phyloP scores from a whole-genome alignment of 2,329 filamentous ascomycete genomes.

The Botrytis sinoallii region DNA sequence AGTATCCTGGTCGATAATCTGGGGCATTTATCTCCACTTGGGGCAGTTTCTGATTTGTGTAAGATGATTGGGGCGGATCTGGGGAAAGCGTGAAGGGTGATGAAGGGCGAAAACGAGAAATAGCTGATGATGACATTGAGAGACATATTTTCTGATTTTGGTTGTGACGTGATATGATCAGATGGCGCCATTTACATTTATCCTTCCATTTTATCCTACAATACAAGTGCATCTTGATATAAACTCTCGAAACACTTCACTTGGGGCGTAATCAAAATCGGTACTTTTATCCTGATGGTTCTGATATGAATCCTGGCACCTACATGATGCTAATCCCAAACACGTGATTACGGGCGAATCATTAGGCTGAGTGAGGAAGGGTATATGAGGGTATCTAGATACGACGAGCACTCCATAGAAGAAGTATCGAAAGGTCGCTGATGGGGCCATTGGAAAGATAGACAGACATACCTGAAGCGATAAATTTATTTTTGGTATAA shows the following conservation, averaged over 20 bases:
- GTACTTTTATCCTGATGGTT: background rate
- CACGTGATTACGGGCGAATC: background rate
- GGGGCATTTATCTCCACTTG: slow-evolving; percentile 13
- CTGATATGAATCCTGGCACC: background rate
- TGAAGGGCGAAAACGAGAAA: background rate
- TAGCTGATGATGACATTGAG: background rate
- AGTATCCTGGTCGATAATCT: background rate
- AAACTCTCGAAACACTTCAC: background rate
- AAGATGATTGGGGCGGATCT: background rate
- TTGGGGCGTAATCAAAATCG: background rate
- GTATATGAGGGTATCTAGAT: background rate
- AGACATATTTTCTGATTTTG: background rate
- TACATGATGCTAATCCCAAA: background rate
- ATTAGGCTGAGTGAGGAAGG: background rate
- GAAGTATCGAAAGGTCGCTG: background rate
- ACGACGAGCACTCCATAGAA: background rate
- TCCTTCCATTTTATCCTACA: background rate
- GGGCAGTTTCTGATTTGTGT: background rate
- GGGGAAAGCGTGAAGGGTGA: background rate
- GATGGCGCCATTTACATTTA: slow-evolving; percentile 2
- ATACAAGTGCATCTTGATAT: background rate
- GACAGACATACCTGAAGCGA: background rate
- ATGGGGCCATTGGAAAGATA: background rate
- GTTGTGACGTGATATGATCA: slow-evolving; percentile 10
- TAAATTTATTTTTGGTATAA: background rate